Base-by-base conservation (phyloP, 768 basidiomycete genomes). In the Hypholoma fasciculare region DNA sequence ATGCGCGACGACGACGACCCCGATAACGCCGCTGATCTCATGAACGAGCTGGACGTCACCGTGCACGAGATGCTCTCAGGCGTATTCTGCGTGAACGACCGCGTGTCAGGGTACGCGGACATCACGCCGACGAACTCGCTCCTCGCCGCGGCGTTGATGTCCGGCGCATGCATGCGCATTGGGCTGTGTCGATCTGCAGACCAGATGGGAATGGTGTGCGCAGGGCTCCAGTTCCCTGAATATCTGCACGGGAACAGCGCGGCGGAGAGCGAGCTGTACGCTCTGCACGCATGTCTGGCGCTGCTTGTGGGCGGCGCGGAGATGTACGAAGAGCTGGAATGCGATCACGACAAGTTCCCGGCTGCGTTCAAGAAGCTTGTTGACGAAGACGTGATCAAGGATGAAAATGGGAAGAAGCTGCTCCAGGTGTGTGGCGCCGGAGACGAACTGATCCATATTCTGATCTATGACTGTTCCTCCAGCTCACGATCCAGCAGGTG, bases 131-230 rank as follows among this genome's bases (percentile, higher is more conserved):
- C 39, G 19, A 54, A 44, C 30, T n/a, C 39, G 14, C 43, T 44
- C 52, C 52, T 54, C n/a, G 27, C 30, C 39, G 14, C 52, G n/a
- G 52, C 52, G 42, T 40, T 54, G 20, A 44, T 54, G 17, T 54
- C 52, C 1, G 52, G 52, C 14, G 52, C 52, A 34, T 54, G 52
- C n/a, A n/a, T 43, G 11, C 52, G 52, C 27, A 54, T 12, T 44
- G 52, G 52, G 26, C 52, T 54, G n/a, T 54, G 52, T 40, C 42
- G 42, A 14, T 54, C 42, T n/a, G 30, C 38, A 12, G 26, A 19
- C 7, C 52, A 54, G 42, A 40, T 26, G 11, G 52, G 42, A 20
- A 43, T 30, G 42, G 43, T 54, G n/a, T 40, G 26, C 20, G 14
- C 20, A 23, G 52, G 52, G 17, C 43, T 54, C 19, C 52, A 40